Evolutionary conservation across 768 basidiomycete species (phyloP).

Genomic region (Amyloporia xantha): DNA sequence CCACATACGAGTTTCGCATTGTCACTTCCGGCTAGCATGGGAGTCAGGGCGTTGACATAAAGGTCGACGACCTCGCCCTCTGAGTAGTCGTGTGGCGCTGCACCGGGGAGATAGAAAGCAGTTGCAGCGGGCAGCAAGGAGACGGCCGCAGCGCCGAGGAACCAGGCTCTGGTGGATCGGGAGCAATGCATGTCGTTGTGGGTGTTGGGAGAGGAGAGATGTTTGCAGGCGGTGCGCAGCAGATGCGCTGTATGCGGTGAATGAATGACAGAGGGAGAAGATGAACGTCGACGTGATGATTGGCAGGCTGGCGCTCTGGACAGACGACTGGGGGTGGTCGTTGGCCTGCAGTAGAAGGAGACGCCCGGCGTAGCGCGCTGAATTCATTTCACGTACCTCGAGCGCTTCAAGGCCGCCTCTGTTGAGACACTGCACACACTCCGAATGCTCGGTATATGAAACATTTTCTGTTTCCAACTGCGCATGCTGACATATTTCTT

Average conservation of each 20-base stretch:
- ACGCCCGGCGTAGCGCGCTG: no score
- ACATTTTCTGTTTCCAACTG: neutral
- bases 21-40: constrained; percentile 64
- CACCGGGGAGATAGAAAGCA: constrained; percentile 90
- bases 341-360: no score
- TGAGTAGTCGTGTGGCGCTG: constrained; percentile 81
- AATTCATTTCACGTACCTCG: no score
- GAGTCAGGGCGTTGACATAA: constrained; percentile 85
- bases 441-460: no score
- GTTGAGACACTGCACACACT: no score
- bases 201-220: neutral
- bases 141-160: constrained; percentile 15
- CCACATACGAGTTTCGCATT: constrained; percentile 66
- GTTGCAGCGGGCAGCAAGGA: constrained; percentile 19
- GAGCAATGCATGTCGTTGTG: constrained; percentile 7
- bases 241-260: neutral
- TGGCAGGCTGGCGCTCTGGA: neutral
- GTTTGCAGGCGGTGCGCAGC: neutral
- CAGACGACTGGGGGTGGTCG: no score
- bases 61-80: constrained; percentile 70
- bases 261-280: neutral
- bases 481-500: neutral
- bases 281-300: neutral
- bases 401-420: no score
- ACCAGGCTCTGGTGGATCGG: constrained; percentile 9